Percentiles rank a stretch among this genome's conserved stretches.
phyloP scores from a whole-genome alignment of 495 filamentous ascomycete genomes.

The Tuber borchii region DNA sequence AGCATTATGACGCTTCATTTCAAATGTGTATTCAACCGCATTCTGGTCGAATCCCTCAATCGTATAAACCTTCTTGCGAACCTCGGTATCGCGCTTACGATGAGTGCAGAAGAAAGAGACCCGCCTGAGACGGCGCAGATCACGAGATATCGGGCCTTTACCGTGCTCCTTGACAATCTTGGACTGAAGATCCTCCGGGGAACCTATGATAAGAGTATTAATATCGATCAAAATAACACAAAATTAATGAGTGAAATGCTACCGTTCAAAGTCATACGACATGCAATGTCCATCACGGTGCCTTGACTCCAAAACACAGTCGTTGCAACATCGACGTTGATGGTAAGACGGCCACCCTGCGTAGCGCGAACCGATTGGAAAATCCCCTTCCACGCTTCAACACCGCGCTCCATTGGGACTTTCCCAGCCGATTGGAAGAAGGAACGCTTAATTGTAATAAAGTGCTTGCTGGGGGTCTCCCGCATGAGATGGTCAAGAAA shows the following conservation, averaged over 20 bases:
- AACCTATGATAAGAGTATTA: slow-evolving; percentile 21
- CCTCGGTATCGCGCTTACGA: slow-evolving; percentile 39
- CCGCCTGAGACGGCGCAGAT: slow-evolving; percentile 54
- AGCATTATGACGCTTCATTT: slow-evolving; percentile 51
- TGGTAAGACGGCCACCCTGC: slow-evolving; percentile 53
- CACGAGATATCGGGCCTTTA: slow-evolving; percentile 21
- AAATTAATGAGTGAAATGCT: not conserved
- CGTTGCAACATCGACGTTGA: slow-evolving; percentile 81
- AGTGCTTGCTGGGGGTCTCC: slow-evolving; percentile 59
- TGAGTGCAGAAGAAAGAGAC: slow-evolving; percentile 63
- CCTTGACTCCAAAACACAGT: slow-evolving; percentile 62
- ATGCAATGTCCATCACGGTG: slow-evolving; percentile 39
- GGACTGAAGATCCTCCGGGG: slow-evolving; percentile 30
- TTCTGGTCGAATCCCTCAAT: slow-evolving; percentile 56
- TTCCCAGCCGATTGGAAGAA: slow-evolving; percentile 57
- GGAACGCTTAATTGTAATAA: slow-evolving; percentile 64
- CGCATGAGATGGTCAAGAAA: slow-evolving; percentile 87
- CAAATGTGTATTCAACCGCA: slow-evolving; percentile 55
- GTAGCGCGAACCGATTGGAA: slow-evolving; percentile 65
- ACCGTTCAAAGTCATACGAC: slow-evolving; percentile 27
- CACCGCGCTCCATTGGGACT: slow-evolving; percentile 50
- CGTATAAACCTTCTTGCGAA: slow-evolving; percentile 51
- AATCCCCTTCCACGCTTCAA: slow-evolving; percentile 76
- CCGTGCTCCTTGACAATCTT: slow-evolving; percentile 15
- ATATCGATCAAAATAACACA: not conserved